Evolutionary conservation across 108 stramenopile species (phyloP).

Genomic region (Nitzschia palea): DNA sequence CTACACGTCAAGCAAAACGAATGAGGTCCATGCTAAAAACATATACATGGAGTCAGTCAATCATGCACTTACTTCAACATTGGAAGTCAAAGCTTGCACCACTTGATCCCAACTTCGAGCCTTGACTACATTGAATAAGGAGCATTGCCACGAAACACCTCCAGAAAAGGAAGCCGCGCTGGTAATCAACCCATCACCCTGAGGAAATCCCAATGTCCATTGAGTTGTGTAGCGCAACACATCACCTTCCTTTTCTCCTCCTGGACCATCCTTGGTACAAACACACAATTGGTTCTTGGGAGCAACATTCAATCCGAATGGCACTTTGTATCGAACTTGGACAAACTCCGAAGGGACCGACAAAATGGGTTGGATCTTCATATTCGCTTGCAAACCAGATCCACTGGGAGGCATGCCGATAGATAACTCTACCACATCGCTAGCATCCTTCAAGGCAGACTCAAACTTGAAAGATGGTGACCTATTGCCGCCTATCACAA

Average conservation of each 20-base stretch:
- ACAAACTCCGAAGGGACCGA: slow-evolving; percentile 62
- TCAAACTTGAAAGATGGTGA: no score
- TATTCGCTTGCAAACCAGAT: slow-evolving; percentile 50
- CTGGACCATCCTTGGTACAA: slow-evolving; percentile 68
- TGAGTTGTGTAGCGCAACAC: slow-evolving; percentile 72
- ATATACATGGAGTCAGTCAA: neutral
- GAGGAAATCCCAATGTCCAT: slow-evolving; percentile 81
- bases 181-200: slow-evolving; percentile 69
- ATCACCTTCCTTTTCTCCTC: slow-evolving; percentile 76
- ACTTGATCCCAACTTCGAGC: slow-evolving; percentile 73
- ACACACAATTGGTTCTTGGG: slow-evolving; percentile 64
- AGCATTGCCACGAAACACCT: slow-evolving; percentile 72
- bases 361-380: slow-evolving; percentile 60
- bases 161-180: slow-evolving; percentile 72
- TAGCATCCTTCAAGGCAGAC: neutral
- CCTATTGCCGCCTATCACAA: neutral
- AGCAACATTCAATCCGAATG: slow-evolving; percentile 77
- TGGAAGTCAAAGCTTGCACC: slow-evolving; percentile 68
- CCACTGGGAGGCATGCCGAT: slow-evolving; percentile 56
- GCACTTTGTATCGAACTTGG: slow-evolving; percentile 69
- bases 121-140: slow-evolving; percentile 78
- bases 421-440: neutral
- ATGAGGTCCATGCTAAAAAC: no score
- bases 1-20: slow-evolving; percentile 1
- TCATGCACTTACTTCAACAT: slow-evolving; percentile 34